Evolutionary conservation across 1,284 basidiomycete species (phyloP), one percentile per base, ranked within the genome.

Genomic region (Ustilago shanxiensis): DNA sequence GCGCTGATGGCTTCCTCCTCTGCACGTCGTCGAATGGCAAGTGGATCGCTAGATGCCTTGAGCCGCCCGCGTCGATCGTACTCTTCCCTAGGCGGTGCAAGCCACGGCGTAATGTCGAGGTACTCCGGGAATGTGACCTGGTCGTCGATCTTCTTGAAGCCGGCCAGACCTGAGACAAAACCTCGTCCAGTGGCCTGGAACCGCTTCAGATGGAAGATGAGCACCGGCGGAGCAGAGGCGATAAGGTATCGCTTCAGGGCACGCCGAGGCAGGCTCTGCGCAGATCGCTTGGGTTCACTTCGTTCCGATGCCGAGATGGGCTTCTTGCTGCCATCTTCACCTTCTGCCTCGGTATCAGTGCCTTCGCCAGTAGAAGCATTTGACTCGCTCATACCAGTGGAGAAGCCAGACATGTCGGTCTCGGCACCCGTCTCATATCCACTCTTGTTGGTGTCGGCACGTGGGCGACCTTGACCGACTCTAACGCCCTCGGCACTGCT

Each of bases 211-310:
- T 98, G 95, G 70, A 98, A 90, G 60, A 96, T 93, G 66, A 98
- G 90, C 31, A 97, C 90, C 0, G 94, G 93, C 0, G 95, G 95
- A 0, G 93, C 92, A 0, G 89, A 90, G 5, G 92, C 90, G 81
- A 98, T 93, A 68, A 98, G 90, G 86, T 96, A 98, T 9, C 95
- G 92, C 87, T 98, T 98, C 88, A 93, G 94, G 16, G 94, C 94
- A 8, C 93, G 89, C 1, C 93, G 90, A 84, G 92, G 89, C 56
- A 96, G 88, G 64, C 91, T 86, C 11, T 85, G 84, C 24, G 77
- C 53, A 9, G 80, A 82, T 26, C 74, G 67, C 28, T 72, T 82
- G 9, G 64, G 69, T 28, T 61, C 67, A 16, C 31, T 68, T 39
- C 50, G 49, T 22, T 58, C 59, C 9, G 62, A 35, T 3, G 44